Evolutionary conservation across 345 rosid species (phyloP).

Genomic region (Melaleuca quinquenervia): DNA sequence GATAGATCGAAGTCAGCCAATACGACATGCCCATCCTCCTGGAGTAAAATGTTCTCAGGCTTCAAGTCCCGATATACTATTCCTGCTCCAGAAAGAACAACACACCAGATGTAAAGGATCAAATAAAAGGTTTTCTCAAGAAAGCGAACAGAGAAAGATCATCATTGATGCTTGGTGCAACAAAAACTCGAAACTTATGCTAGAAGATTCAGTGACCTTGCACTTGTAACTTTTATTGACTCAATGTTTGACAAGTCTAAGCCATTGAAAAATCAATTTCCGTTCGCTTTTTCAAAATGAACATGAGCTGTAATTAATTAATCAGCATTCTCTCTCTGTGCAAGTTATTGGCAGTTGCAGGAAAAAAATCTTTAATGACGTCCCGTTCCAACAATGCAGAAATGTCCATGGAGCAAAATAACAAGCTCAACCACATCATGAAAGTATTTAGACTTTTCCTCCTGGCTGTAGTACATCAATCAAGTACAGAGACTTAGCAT

Average conservation of each 20-base stretch:
- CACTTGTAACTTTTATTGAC: neutral
- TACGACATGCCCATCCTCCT: conserved; percentile 75
- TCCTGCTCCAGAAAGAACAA: conserved; percentile 27
- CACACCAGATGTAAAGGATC: neutral
- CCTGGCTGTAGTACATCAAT: neutral
- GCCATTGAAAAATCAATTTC: neutral
- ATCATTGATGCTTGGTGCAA: neutral
- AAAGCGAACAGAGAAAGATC: neutral
- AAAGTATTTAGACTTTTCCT: neutral
- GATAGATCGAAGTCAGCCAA: conserved; percentile 93
- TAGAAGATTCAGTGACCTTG: neutral
- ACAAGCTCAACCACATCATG: neutral
- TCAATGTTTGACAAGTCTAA: neutral
- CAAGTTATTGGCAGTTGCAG: neutral
- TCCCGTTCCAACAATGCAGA: neutral
- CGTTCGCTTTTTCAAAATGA: neutral
- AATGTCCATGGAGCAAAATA: neutral
- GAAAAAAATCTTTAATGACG: neutral
- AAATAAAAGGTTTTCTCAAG: neutral
- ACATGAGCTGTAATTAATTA: neutral
- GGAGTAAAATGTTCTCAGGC: conserved; percentile 89
- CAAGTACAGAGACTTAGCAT: neutral
- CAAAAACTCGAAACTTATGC: neutral
- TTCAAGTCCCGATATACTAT: conserved; percentile 85
- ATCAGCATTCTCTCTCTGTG: neutral